Conservation (phyloP, 768 basidiomycete species). For the Podaxis sp. region DNA sequence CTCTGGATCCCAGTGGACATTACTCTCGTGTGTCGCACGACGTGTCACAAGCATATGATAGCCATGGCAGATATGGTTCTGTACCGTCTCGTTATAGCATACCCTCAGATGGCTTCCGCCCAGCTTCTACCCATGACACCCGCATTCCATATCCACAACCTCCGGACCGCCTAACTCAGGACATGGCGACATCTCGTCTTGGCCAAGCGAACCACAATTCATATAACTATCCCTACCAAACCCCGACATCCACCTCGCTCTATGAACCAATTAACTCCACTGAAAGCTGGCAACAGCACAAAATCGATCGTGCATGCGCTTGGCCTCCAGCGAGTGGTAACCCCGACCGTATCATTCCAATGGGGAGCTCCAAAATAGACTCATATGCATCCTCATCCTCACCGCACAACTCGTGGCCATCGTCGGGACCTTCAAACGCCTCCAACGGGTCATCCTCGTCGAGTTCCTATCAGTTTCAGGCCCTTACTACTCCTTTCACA, state of each 20-base stretch:
- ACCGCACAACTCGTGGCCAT: conserved; percentile 13
- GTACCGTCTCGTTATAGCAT: conserved; percentile 26
- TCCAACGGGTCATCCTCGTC: conserved; percentile 8
- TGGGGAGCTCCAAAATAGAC: conserved; percentile 13
- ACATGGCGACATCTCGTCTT: conserved; percentile 21
- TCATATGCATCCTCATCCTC: conserved; percentile 18
- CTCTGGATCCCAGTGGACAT: conserved; percentile 9
- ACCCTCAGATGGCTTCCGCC: conserved; percentile 20
- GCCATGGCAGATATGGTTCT: conserved; percentile 27
- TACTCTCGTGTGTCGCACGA: conserved; percentile 24
- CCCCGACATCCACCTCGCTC: conserved; percentile 11
- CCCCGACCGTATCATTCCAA: conserved; percentile 10
- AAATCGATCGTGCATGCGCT: conserved; percentile 13
- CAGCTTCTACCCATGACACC: conserved; percentile 23
- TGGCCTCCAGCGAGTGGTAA: conserved; percentile 10
- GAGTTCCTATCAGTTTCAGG: conserved; percentile 10
- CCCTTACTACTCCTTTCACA: conserved; percentile 16
- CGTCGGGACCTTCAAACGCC: conserved; percentile 2
- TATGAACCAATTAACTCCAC: conserved; percentile 11
- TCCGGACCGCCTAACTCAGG: conserved; percentile 16
- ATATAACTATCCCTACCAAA: conserved; percentile 16
- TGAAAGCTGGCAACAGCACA: conserved; percentile 16
- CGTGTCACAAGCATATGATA: conserved; percentile 22
- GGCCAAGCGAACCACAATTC: conserved; percentile 8
- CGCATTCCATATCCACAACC: conserved; percentile 24